Evolutionary conservation across 2,329 filamentous ascomycete genomes (phyloP), one percentile per base, ranked within the genome.

Genomic region (Pestalotiopsis sp.): DNA sequence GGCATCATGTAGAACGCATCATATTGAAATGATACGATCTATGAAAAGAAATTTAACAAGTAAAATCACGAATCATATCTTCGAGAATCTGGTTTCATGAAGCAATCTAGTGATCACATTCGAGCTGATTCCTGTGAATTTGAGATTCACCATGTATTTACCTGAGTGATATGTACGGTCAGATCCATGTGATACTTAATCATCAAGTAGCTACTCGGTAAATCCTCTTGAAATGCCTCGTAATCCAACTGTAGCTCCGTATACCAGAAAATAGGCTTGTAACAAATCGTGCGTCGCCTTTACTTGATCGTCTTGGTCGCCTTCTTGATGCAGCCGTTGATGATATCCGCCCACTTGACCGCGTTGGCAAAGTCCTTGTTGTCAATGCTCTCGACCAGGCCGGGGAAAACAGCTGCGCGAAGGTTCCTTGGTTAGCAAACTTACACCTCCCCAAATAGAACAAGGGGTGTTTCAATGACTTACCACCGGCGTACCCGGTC

Each of bases 401-500:
- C 88, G 0, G 89, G 89, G 78, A 89, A 91, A 14, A 91, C 89
- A 65, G 87, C 87, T 87, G 70, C 5, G n/a, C 14, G 58, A 4
- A 4, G 25, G 25, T 27, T 27, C 4, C 4, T 27, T 27, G 25
- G 4, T 27, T 27, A 27, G 27, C 27, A 27, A 27, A 27, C 27
- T 27, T 27, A 4, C 27, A 27, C 27, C 14, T n/a, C 20, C 27
- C 27, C 27, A 27, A 4, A 27, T 27, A 27, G 27, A 27, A 4
- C 27, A 27, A 27, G 27, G 27, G 27, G 27, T 27, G 27, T 27
- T 27, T 23, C 9, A 1, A 45, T 65, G 63, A 82, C 86, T 80
- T 75, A 91, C 89, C 88, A 76, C 94, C 95, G 0, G 94, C 85
- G 79, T 98, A 98, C 0, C 95, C 95, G 0, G 94, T 97, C 94